Base-by-base conservation (phyloP, 73 alveolate species). In the Paramecium sexaurelia region DNA sequence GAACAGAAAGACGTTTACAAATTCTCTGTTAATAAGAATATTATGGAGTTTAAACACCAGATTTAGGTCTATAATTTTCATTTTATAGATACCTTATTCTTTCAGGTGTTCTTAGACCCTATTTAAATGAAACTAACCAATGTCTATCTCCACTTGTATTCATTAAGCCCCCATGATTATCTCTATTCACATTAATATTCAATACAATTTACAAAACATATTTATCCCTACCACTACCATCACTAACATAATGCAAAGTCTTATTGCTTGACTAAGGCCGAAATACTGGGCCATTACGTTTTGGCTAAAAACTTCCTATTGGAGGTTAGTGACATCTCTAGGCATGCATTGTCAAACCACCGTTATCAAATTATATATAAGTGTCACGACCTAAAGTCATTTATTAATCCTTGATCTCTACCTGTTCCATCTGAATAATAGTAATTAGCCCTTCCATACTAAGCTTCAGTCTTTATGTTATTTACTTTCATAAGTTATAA, bases 191-290 rank as follows among this genome's bases (percentile, higher is more conserved):
- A 27, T 27, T 71, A 9, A 51, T 51, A 17, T 51, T 9, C 67
- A 51, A 27, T 33, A 35, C 55, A 27, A 22, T 57, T 86, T 86
- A 86, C 93, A 86, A 61, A 10, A 86, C 84, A 33, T 86, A 86
- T 35, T 86, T 86, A 37, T 86, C 93, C 39, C 93, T 56, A 15
- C 93, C 93, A 37, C 84, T 61, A 35, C 93, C 93, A 86, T 86
- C 93, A 33, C 87, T 61, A 2, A 47, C 68, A 66, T 86, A 86
- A 86, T 86, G 93, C 6, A 86, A 37, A 35, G 82, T 71, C 39
- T 86, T 86, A 37, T 71, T 36, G 36, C 84, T 36, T 57, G 84
- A 57, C 15, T 61, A 67, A 19, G 82, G 82, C 11, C 84, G 29
- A 15, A 39, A 71, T 2, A 35, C 10, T 17, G 51, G 84, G 6